Conservation (phyloP, 2,329 filamentous ascomycete genomes). For the Calonectria crousiana region DNA sequence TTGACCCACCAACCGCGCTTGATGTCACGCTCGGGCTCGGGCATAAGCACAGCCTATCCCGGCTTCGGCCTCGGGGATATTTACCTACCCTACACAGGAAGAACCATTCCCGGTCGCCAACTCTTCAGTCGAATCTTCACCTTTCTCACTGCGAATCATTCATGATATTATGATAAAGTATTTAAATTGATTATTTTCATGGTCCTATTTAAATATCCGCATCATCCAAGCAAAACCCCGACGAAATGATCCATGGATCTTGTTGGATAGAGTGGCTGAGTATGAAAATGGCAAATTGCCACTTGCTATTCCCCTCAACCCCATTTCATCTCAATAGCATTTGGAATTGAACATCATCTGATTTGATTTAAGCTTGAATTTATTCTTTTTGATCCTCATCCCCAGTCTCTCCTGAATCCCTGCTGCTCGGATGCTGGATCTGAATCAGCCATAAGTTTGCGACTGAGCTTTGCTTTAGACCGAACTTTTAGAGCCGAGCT, state of each 20-base stretch:
- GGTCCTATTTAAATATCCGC: not conserved
- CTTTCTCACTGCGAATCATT: not conserved
- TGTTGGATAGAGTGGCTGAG: too few relatives aligned
- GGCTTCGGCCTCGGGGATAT: not conserved
- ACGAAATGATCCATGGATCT: too few relatives aligned
- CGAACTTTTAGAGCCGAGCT: not conserved
- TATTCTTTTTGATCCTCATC: not conserved
- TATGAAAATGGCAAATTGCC: too few relatives aligned
- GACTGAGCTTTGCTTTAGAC: not conserved
- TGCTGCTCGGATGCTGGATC: not conserved
- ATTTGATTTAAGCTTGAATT: not conserved
- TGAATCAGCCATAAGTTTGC: not conserved
- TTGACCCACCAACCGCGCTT: too few relatives aligned
- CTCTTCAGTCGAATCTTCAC: not conserved
- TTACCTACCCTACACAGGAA: not conserved
- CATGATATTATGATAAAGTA: not conserved
- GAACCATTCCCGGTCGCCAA: not conserved
- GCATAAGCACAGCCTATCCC: not conserved
- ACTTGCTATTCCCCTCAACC: too few relatives aligned
- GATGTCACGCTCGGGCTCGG: not conserved
- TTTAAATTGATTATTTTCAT: not conserved
- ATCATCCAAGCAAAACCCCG: not conserved
- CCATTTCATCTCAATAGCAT: too few relatives aligned
- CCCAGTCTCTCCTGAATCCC: not conserved
- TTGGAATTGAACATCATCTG: not conserved